Evolutionary conservation across 192 early-diverging fungal species (phyloP).

Genomic region (Coemansia sp.): DNA sequence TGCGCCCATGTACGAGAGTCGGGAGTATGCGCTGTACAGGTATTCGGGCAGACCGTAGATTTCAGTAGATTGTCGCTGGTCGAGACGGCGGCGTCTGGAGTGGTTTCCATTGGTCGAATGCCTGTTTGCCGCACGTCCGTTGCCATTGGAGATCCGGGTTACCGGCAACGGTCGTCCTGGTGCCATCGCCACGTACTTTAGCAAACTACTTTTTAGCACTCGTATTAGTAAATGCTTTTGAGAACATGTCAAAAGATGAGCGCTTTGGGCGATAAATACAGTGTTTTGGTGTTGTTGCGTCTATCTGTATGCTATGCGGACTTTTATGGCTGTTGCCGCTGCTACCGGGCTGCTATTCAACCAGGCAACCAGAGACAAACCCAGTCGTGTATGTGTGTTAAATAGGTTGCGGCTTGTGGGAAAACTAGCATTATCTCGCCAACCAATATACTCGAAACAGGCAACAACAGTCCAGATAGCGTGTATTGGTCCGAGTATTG

Average conservation of each 20-base stretch:
- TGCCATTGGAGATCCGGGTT: slow-evolving; percentile 5
- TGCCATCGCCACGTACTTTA: slow-evolving; percentile 8
- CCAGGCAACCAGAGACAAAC: not conserved
- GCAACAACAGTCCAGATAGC: not conserved
- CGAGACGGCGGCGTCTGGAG: slow-evolving; percentile 1
- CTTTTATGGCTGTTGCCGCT: too few species aligned
- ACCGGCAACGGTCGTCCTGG: slow-evolving; percentile 20
- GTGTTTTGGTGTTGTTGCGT: not conserved
- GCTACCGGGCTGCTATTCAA: too few species aligned
- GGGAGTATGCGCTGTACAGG: slow-evolving; percentile 23
- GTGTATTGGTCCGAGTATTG: not conserved
- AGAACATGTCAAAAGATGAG: too few species aligned
- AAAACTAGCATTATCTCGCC: slow-evolving; percentile 1
- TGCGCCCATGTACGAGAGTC: slow-evolving; percentile 5
- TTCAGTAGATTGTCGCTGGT: slow-evolving; percentile 1
- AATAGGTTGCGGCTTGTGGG: not conserved
- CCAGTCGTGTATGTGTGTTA: not conserved
- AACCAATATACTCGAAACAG: not conserved
- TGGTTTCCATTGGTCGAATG: not conserved
- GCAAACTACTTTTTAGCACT: not conserved
- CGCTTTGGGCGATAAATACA: not conserved
- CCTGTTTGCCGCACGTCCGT: slow-evolving; percentile 5
- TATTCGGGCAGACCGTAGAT: slow-evolving; percentile 32
- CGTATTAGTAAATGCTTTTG: too few species aligned
- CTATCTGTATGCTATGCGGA: too few species aligned